These are phyloP conservation scores for Chaetomium tenue DNA, from an alignment of 495 filamentous ascomycete genomes.

Conservation along the genomic window DNA sequence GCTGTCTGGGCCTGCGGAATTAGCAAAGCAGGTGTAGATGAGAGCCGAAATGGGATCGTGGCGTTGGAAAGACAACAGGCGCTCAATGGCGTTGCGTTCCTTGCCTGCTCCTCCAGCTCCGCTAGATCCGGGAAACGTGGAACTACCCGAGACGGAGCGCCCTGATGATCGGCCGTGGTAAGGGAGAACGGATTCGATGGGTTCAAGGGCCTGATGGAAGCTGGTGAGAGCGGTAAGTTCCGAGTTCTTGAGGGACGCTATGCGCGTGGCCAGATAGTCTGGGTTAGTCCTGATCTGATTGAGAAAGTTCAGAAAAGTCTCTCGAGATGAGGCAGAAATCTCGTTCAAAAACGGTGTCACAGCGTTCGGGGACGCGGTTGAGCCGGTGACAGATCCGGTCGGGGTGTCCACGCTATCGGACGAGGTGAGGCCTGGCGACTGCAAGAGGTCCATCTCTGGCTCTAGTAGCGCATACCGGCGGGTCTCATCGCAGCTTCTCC, in stretches of 20 bases:
- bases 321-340: slow-evolving; percentile 69
- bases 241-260: slow-evolving; percentile 65
- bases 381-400: slow-evolving; percentile 39
- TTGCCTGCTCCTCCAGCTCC: slow-evolving; percentile 27
- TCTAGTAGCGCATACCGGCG: slow-evolving; percentile 66
- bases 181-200: slow-evolving; percentile 77
- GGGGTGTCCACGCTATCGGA: slow-evolving; percentile 47
- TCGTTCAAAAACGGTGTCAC: slow-evolving; percentile 75
- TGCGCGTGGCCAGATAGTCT: slow-evolving; percentile 77
- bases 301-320: slow-evolving; percentile 75
- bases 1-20: slow-evolving; percentile 76
- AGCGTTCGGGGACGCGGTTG: slow-evolving; percentile 40
- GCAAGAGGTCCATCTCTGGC: slow-evolving; percentile 59
- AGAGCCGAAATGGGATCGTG: slow-evolving; percentile 84
- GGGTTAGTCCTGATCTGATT: slow-evolving; percentile 78
- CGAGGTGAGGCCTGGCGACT: slow-evolving; percentile 45
- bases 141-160: slow-evolving; percentile 26
- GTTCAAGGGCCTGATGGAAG: slow-evolving; percentile 72
- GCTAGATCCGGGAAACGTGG: slow-evolving; percentile 21
- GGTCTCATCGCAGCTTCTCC: slow-evolving; percentile 75
- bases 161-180: slow-evolving; percentile 58
- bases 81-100: slow-evolving; percentile 59
- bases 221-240: slow-evolving; percentile 73
- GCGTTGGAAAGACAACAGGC: slow-evolving; percentile 76
- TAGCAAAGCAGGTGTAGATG: slow-evolving; percentile 84